Conservation (phyloP, 179 eudicot genomes). For the Actinidia arguta region DNA sequence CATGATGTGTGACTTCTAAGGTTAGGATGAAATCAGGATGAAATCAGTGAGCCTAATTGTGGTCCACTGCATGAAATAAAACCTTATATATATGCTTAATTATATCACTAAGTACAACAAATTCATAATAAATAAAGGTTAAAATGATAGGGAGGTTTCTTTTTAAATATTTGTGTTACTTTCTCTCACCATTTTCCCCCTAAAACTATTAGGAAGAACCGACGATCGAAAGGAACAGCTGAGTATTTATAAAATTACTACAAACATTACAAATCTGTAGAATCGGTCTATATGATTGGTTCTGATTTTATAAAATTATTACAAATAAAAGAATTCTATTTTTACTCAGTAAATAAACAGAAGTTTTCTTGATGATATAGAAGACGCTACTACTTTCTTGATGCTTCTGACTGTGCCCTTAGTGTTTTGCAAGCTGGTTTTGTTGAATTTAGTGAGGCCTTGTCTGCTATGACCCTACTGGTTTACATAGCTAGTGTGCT, state of each 20-base stretch:
- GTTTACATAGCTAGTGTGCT: too few relatives aligned
- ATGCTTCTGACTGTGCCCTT: neutral
- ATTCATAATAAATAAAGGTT: too few relatives aligned
- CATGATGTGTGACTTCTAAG: conserved; percentile 6
- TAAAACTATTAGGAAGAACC: neutral
- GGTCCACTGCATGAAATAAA: conserved; percentile 4
- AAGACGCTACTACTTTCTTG: too few relatives aligned
- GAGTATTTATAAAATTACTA: too few relatives aligned
- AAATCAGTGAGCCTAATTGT: too few relatives aligned
- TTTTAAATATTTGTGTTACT: neutral
- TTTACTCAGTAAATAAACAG: too few relatives aligned
- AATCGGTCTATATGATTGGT: too few relatives aligned
- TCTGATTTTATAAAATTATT: too few relatives aligned
- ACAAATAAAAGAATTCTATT: too few relatives aligned
- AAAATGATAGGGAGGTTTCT: neutral
- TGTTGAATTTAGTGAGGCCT: conserved; percentile 6
- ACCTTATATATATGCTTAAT: too few relatives aligned
- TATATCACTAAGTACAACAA: neutral
- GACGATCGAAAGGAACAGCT: neutral
- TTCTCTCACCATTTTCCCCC: neutral
- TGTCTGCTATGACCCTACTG: neutral
- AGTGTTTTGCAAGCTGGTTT: neutral
- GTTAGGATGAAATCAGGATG: neutral
- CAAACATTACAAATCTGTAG: too few relatives aligned
- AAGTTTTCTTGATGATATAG: too few relatives aligned